Base-by-base conservation (phyloP, 768 basidiomycete genomes). In the Hygrophoropsis aurantiaca region DNA sequence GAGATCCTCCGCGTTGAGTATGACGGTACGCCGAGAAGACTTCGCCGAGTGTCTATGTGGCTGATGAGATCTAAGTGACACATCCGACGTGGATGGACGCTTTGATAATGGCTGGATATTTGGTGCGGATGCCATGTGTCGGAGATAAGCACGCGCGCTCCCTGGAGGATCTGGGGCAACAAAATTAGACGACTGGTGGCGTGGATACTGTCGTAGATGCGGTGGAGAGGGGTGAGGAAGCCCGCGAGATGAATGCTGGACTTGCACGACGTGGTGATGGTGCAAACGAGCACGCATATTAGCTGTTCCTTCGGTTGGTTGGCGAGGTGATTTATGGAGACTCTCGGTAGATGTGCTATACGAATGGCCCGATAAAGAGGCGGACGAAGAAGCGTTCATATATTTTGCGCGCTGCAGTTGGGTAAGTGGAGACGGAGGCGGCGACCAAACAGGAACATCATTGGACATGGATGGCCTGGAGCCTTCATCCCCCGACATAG, bases 111-210 rank as follows among this genome's bases (percentile, higher is more conserved):
- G 67, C 16, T 67, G 63, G 24, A 78, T 74, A 50, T 72, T 70
- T 24, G 75, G 75, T 19, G 75, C 68, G 19, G 87, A 89, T 1
- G 79, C 79, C 73, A 90, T 87, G 60, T 89, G 86, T 25, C 87
- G 80, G 10, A 90, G 76, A 58, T 87, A 84, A 5, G 81, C 79
- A 4, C 78, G 77, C 3, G 87, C 85, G 42, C 79, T 78, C 20
- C 77, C 77, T 9, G 78, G 74, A 19, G 51, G 51, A 50, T 64
- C 54, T 46, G 49, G 45, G 48, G 44, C 47, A 34, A 46, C 39
- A 34, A 57, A 39, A 37, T 58, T 56, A 42, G 59, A 57, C 40
- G 62, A 46, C 53, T 62, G 52, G 44, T 53, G 52, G 34, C 41
- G 59, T 25, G 50, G 45, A 44, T 49, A 61, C 41, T 50, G 65